Conservation (phyloP, 1,139 yeast species). For the Scheffersomyces illinoinensis region DNA sequence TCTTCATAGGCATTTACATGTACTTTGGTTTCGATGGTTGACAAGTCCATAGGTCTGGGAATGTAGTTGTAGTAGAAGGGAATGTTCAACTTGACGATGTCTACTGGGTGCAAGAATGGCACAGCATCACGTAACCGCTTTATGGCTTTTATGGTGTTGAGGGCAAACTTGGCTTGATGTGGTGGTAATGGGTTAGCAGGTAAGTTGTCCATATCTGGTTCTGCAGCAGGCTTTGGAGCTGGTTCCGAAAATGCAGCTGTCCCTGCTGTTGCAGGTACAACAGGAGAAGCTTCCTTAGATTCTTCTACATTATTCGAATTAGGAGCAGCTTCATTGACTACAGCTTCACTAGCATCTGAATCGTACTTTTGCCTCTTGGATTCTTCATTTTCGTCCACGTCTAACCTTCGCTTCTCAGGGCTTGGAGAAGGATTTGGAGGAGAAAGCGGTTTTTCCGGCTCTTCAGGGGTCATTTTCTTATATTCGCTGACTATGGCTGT, state of each 20-base stretch:
- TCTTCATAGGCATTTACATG: constrained; percentile 67
- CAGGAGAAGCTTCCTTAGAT: background rate
- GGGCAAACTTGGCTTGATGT: constrained; percentile 77
- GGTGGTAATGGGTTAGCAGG: constrained; percentile 76
- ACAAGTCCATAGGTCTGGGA: constrained; percentile 88
- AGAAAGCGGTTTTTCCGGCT: constrained; percentile 42
- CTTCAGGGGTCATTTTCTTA: constrained; percentile 9
- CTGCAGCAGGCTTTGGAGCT: constrained; percentile 71
- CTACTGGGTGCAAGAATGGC: constrained; percentile 90
- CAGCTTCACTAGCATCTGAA: constrained; percentile 6
- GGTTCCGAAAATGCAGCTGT: constrained; percentile 37
- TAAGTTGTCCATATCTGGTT: constrained; percentile 70
- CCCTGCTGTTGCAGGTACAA: constrained; percentile 2
- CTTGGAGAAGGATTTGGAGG: constrained; percentile 50
- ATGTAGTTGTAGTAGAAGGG: constrained; percentile 88
- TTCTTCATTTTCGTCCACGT: constrained; percentile 21
- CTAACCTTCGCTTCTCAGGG: constrained; percentile 40
- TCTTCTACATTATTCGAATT: background rate
- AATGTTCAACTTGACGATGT: constrained; percentile 80
- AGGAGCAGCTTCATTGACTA: background rate
- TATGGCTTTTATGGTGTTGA: constrained; percentile 72
- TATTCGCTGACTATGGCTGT: constrained; percentile 9
- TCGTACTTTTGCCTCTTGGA: constrained; percentile 24
- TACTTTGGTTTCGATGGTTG: constrained; percentile 85
- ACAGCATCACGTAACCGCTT: constrained; percentile 89